Evolutionary conservation across 108 stramenopile genomes (phyloP), one percentile per base, ranked within the genome.

Genomic region (Hondaea fermentalgiana): DNA sequence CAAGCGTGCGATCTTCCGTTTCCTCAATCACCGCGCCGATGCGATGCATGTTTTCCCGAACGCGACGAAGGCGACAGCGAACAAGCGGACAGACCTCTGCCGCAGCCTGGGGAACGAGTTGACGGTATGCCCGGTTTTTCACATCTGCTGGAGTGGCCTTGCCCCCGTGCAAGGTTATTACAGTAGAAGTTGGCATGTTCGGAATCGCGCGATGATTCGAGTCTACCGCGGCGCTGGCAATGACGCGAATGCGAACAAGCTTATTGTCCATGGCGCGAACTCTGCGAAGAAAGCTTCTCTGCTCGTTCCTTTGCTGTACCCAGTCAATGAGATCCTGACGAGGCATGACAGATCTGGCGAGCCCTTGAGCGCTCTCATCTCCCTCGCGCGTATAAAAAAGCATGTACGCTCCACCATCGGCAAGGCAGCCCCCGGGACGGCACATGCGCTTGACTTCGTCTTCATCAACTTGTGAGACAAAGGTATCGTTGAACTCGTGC

Each of bases 381-480:
- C 17, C 25, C 8, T 14, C 64, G 1, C 49, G 6, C n/a, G 76
- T 53, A 35, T 83, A 83, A 23, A 83, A 83, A 23, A 83, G 76
- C 76, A 83, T 83, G 51, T 83, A 83, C 10, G 76, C 76, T 6
- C 76, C 76, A 6, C 76, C 76, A 14, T 83, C 76, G 16, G 76
- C 76, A 25, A 83, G 51, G 16, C 49, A 28, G 3, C 76, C 76
- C 6, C 76, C 76, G n/a, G 19, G 10, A 6, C 25, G 3, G 51
- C 76, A 83, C 76, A 83, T 83, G 25, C 76, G 76, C 49, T 53
- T 3, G 12, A 83, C 51, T 6, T 83, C 49, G n/a, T 3, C 45
- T 45, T 83, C 51, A 17, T 53, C 49, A 12, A 83, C 14, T 28
- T 6, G 14, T 12, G 76, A 8, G 19, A 83, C 76, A 1, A 53